A percentile compares a stretch with the other conserved stretches of the same genome.
These are phyloP conservation scores for Teratosphaeria gauchensis DNA, from an alignment of 2,329 filamentous ascomycete species.

Conservation along the genomic window DNA sequence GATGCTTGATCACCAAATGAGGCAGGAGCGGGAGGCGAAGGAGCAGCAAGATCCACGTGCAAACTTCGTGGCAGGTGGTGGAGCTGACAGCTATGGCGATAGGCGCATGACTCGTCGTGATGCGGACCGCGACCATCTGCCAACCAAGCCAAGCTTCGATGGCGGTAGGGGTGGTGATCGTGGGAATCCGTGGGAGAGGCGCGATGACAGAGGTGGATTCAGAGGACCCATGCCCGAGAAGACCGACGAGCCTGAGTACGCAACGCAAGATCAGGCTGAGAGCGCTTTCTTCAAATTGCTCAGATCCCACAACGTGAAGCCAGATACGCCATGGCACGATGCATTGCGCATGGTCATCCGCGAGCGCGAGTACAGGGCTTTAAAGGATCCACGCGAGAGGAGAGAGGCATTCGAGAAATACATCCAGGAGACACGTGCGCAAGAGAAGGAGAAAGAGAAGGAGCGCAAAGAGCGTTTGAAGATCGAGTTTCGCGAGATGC, in stretches of 20 bases:
- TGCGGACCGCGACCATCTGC: slow-evolving; percentile 31
- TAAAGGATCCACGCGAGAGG: slow-evolving; percentile 86
- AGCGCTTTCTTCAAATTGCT: slow-evolving; percentile 87
- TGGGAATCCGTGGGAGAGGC: slow-evolving; percentile 22
- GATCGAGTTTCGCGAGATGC: slow-evolving; percentile 90
- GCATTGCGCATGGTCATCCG: slow-evolving; percentile 76
- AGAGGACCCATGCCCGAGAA: slow-evolving; percentile 25
- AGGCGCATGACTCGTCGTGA: slow-evolving; percentile 22
- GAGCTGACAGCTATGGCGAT: slow-evolving; percentile 11
- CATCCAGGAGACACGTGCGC: slow-evolving; percentile 74
- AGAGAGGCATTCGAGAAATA: slow-evolving; percentile 92
- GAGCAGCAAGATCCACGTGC: background rate
- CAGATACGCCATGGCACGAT: slow-evolving; percentile 90
- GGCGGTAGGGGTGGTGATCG: slow-evolving; percentile 17
- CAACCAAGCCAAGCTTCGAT: slow-evolving; percentile 30
- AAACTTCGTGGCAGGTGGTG: slow-evolving; percentile 17
- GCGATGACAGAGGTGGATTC: slow-evolving; percentile 23
- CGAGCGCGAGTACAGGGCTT: slow-evolving; percentile 83
- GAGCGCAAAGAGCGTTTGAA: slow-evolving; percentile 86
- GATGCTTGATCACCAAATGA: slow-evolving; percentile 33
- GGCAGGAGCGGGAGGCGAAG: slow-evolving; percentile 33
- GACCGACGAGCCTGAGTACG: slow-evolving; percentile 55
- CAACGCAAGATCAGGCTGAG: slow-evolving; percentile 77
- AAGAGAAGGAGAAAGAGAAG: slow-evolving; percentile 91
- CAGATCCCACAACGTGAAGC: slow-evolving; percentile 72